Conservation (phyloP, 257 asterid species). For the Ehretia macrophylla region DNA sequence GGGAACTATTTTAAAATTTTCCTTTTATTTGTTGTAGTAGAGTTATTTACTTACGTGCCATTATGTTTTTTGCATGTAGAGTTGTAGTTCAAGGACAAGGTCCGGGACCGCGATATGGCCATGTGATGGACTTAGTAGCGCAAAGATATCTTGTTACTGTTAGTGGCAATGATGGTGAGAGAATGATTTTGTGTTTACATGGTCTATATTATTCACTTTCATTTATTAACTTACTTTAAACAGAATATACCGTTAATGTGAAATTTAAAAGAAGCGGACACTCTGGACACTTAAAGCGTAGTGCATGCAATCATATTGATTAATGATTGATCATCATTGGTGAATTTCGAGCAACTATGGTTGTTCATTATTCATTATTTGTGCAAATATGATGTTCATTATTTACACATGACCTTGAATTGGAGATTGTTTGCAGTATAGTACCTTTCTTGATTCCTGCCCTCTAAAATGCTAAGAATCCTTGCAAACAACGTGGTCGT, state of each 20-base stretch:
- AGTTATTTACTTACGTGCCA: background rate
- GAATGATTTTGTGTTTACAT: background rate
- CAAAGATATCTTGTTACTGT: conserved; percentile 91
- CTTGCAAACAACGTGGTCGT: too few relatives aligned
- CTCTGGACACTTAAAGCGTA: background rate
- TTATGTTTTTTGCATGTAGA: conserved; percentile 33
- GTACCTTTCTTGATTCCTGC: too few relatives aligned
- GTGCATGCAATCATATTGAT: too few relatives aligned
- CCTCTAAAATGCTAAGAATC: too few relatives aligned
- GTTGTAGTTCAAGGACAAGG: conserved; percentile 99
- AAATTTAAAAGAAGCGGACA: background rate
- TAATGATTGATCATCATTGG: background rate
- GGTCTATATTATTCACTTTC: background rate
- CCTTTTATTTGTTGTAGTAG: background rate
- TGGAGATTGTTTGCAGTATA: too few relatives aligned
- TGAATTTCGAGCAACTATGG: background rate
- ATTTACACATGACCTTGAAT: too few relatives aligned
- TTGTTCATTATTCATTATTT: background rate
- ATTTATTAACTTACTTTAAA: background rate
- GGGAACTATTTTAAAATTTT: conserved; percentile 6
- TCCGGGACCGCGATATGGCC: conserved; percentile 98
- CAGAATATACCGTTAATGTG: background rate
- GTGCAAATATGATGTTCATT: background rate
- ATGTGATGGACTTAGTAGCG: conserved; percentile 97
- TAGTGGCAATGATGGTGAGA: conserved; percentile 93